Base-by-base conservation (phyloP, 495 filamentous ascomycete species). In the Penicillium turbatum region DNA sequence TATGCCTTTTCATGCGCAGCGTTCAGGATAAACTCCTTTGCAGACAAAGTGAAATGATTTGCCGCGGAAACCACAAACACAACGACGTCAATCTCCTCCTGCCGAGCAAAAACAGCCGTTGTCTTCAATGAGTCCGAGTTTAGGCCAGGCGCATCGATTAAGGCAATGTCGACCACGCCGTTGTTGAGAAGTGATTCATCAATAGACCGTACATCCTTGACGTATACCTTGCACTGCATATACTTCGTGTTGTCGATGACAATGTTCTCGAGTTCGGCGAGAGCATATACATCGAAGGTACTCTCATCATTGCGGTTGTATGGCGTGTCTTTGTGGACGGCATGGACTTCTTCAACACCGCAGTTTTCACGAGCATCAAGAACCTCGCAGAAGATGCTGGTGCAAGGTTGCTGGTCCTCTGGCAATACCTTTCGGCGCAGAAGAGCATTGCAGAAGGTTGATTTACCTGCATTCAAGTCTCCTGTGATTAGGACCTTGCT, bases 401-500 rank as follows among this genome's bases (percentile, higher is more conserved):
- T 98, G 72, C 95, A 97, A n/a, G 93, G 93, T 62, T 96, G 93
- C 66, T 98, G 91, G 58, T 97, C 95, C 72, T 96, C 93, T 5
- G 93, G 93, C 13, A 98, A 74, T 13, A 98, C 80, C 71, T 97
- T 97, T 52, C 91, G 85, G 38, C 93, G 86, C 34, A 98, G 73
- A 19, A 98, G 73, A 9, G 93, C 95, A 71, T 98, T 98, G 75
- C 93, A 98, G 60, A 98, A 97, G 5, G 93, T 97, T 10, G 93
- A 98, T 65, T 98, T 98, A 62, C 93, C 93, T 12, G 93, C 92
- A 66, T 98, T 98, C 43, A 97, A 69, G 72, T 98, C 93, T 62
- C 93, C 93, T 11, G 93, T 98, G n/a, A 98, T 85, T 59, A 98
- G 65, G 13, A 98, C 95, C 72, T 97, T 98, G 72, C 95, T 97